phyloP scores from a whole-genome alignment of 495 filamentous ascomycete genomes.

The Hypoxylon fragiforme region DNA sequence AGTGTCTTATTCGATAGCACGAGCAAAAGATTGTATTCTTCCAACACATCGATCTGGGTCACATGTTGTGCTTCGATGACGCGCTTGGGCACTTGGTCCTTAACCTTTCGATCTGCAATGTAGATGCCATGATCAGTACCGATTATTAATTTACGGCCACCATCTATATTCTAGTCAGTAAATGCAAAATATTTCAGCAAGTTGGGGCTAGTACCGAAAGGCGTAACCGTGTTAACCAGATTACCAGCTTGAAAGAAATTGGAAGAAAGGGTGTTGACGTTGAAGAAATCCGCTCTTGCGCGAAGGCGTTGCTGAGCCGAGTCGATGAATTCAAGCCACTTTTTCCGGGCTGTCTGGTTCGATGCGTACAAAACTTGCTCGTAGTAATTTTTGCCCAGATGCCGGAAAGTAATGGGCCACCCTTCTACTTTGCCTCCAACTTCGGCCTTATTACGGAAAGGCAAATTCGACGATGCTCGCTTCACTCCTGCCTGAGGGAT shows the following conservation, averaged over 20 bases:
- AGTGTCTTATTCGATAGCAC: slow-evolving; percentile 93
- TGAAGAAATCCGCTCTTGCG: slow-evolving; percentile 90
- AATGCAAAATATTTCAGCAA: neutral
- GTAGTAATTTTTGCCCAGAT: slow-evolving; percentile 95
- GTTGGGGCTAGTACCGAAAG: slow-evolving; percentile 70
- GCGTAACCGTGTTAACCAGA: slow-evolving; percentile 89
- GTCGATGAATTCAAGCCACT: slow-evolving; percentile 96
- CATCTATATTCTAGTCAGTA: slow-evolving; percentile 61
- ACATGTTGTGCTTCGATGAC: slow-evolving; percentile 87
- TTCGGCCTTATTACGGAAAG: slow-evolving; percentile 57
- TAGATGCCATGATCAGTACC: slow-evolving; percentile 94
- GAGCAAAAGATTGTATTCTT: slow-evolving; percentile 88
- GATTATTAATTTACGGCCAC: slow-evolving; percentile 89
- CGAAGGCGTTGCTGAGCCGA: slow-evolving; percentile 82
- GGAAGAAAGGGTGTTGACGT: slow-evolving; percentile 80
- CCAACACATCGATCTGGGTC: slow-evolving; percentile 93
- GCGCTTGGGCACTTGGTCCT: slow-evolving; percentile 72
- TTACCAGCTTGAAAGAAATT: slow-evolving; percentile 81
- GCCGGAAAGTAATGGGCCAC: slow-evolving; percentile 95
- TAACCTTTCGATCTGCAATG: slow-evolving; percentile 84
- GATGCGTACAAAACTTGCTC: slow-evolving; percentile 88
- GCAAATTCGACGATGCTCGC: slow-evolving; percentile 84
- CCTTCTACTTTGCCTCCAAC: slow-evolving; percentile 68
- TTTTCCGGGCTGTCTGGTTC: slow-evolving; percentile 76
- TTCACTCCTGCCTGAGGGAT: slow-evolving; percentile 84